Evolutionary conservation across 2,329 filamentous ascomycete species (phyloP).

Genomic region (Claviceps monticola): DNA sequence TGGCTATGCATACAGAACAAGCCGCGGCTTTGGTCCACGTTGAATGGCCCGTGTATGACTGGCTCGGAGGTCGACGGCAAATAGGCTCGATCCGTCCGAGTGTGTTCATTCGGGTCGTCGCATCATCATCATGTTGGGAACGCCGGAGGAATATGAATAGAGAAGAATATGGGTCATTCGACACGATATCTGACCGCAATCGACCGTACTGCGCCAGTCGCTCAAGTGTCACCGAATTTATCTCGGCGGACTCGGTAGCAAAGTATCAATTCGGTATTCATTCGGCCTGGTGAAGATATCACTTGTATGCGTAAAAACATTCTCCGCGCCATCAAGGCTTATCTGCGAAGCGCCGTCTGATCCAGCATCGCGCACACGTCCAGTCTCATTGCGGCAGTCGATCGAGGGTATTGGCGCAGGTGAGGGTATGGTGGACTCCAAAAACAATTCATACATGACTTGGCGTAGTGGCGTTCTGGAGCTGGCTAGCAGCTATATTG

Average conservation of each 20-base stretch:
- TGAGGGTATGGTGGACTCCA: neutral
- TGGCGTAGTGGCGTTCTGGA: neutral
- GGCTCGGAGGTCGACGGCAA: neutral
- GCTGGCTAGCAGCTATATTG: neutral
- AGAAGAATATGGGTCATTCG: too few species aligned
- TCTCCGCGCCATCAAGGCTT: neutral
- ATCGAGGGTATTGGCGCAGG: neutral
- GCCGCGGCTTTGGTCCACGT: neutral
- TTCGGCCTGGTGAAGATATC: neutral
- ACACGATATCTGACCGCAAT: neutral
- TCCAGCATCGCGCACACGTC: neutral
- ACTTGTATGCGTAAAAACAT: neutral
- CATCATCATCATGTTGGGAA: neutral
- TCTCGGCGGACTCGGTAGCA: neutral
- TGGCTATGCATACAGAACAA: neutral
- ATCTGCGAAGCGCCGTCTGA: neutral
- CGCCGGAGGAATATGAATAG: too few species aligned
- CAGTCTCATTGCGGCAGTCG: neutral
- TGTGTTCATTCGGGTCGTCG: neutral
- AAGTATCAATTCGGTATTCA: neutral
- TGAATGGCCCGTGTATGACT: neutral
- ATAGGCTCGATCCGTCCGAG: neutral
- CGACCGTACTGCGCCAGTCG: neutral
- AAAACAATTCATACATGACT: neutral
- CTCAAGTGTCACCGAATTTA: neutral